Evolutionary conservation across 2,329 filamentous ascomycete species (phyloP).

Genomic region (Colletotrichum sp.): DNA sequence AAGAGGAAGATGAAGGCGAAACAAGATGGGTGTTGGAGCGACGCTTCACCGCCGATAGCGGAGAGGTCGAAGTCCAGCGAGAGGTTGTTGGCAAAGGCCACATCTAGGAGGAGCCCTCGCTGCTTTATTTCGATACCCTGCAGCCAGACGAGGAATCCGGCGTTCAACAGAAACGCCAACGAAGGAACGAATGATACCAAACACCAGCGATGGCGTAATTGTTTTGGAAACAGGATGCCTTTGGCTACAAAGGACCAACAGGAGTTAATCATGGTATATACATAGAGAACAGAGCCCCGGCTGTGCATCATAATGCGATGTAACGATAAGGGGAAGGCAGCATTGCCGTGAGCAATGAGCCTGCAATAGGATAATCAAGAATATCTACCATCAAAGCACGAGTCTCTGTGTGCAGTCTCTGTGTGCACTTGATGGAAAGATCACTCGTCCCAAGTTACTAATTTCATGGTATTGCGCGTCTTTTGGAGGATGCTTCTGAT

Average conservation of each 20-base stretch:
- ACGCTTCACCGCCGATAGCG: conserved; percentile 68
- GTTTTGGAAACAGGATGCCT: conserved; percentile 4
- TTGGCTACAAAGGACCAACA: not conserved
- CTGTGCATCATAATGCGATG: not conserved
- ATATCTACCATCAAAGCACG: not conserved
- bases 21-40: conserved; percentile 74
- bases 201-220: conserved; percentile 5
- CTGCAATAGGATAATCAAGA: not conserved
- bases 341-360: not conserved
- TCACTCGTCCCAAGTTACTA: too few relatives aligned
- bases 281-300: conserved; percentile 4
- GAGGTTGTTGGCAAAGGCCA: conserved; percentile 66
- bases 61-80: conserved; percentile 67
- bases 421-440: too few relatives aligned
- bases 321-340: not conserved
- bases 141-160: not conserved
- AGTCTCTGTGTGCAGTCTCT: too few relatives aligned
- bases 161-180: not conserved
- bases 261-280: not conserved
- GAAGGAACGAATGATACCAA: not conserved
- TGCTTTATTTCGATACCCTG: not conserved
- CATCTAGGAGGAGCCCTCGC: conserved; percentile 36
- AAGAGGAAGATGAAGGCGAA: conserved; percentile 63
- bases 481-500: too few relatives aligned
- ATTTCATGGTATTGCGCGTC: too few relatives aligned